Evolutionary conservation across 225 moss, liverwort and hornwort genomes (phyloP), one percentile per base, ranked within the genome.

Genomic region (Climacium dendroides): DNA sequence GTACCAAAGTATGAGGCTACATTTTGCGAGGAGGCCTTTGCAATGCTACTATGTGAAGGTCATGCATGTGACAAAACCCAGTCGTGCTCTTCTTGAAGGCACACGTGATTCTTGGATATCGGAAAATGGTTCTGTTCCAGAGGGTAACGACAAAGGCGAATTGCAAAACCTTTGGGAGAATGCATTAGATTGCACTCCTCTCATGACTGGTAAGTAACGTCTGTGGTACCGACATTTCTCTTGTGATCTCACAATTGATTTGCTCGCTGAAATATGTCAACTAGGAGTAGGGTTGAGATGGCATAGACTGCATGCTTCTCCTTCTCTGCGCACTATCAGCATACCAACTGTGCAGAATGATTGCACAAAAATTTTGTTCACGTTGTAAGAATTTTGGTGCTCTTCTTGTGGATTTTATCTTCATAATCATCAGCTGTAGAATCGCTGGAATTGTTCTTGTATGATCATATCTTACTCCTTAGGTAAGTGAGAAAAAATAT

Each of bases 121-220:
- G 73, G 95, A 95, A 69, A 97, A 94, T 67, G 93, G 93, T 30
- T 84, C 89, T 50, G 66, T 88, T 43, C 98, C 98, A 34, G 87
- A 90, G 82, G 98, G 98, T 85, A 98, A 98, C 78, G 98, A 98
- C 86, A 95, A 96, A 78, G 96, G 95, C 25, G 94, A 92, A 89
- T 63, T 93, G 80, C 98, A 98, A 88, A 95, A 96, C 35, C 87
- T 94, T 35, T 98, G 98, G 98, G 98, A 98, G 85, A 98, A 97
- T 85, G 91, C 98, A 48, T 79, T 96, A 88, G 96, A 98, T 90
- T 98, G 98, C 89, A 95, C 90, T 86, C 84, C 72, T 80, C 79
- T 97, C 19, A 98, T 98, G 98, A 95, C 96, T 88, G 96, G 98
- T 97, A 81, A 89, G 85, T 32, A 55, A 34, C 37, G 13, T 43